phyloP scores from a whole-genome alignment of 2,329 filamentous ascomycete species.

The Sporothrix schenckii region DNA sequence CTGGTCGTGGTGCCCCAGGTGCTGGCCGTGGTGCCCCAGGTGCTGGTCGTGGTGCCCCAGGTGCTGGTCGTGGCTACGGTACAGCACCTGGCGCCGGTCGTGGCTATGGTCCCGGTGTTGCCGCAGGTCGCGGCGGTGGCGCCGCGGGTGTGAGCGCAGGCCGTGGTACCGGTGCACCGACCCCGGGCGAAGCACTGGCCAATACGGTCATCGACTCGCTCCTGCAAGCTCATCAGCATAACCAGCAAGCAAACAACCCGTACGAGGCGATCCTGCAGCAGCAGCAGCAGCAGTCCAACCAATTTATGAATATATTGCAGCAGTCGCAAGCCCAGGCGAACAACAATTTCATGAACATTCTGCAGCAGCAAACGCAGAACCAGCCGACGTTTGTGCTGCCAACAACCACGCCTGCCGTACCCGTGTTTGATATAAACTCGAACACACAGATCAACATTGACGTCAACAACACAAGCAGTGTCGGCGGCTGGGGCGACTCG shows the following conservation, averaged over 20 bases:
- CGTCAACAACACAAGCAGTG: constrained; percentile 13
- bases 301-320: constrained; percentile 28
- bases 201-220: constrained; percentile 14
- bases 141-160: neutral
- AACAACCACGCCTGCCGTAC: neutral
- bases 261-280: constrained; percentile 19
- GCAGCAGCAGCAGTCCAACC: constrained; percentile 28
- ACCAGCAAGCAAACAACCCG: constrained; percentile 5
- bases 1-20: neutral
- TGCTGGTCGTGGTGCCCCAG: constrained; percentile 12
- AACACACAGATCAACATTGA: constrained; percentile 21
- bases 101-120: neutral
- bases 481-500: constrained; percentile 29
- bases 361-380: constrained; percentile 6
- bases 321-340: constrained; percentile 24
- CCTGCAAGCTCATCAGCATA: constrained; percentile 21
- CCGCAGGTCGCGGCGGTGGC: neutral
- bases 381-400: constrained; percentile 17
- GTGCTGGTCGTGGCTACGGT: constrained; percentile 17
- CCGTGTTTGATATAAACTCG: neutral
- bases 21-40: constrained; percentile 2
- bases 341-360: constrained; percentile 23
- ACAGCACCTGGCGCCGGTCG: neutral
- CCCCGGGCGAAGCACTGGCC: constrained; percentile 24
- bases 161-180: constrained; percentile 2